These are phyloP conservation scores for Aeschynomene evenia DNA, from an alignment of 306 rosid genomes.

Conservation along the genomic window DNA sequence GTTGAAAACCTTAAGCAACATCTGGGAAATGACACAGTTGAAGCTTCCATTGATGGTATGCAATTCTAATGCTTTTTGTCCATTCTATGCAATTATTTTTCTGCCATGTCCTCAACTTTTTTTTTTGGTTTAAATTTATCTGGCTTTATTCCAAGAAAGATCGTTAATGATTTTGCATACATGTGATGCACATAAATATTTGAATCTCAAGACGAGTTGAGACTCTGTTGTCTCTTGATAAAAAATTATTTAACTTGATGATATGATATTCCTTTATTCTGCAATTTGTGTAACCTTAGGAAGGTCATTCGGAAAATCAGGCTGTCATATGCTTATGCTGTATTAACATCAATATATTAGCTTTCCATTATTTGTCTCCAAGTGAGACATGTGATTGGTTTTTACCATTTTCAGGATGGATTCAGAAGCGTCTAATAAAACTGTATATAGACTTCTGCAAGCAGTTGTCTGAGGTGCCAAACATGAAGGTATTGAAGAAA, in stretches of 20 bases:
- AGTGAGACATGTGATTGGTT: constrained; percentile 13
- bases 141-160: background rate
- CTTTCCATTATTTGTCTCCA: constrained; percentile 13
- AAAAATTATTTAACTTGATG: background rate
- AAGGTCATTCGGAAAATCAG: constrained; percentile 8
- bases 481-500: constrained; percentile 73
- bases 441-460: constrained; percentile 68
- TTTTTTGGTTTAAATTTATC: background rate
- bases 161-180: constrained; percentile 8
- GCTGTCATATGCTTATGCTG: constrained; percentile 6
- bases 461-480: constrained; percentile 69
- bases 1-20: constrained; percentile 44
- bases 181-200: background rate
- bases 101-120: constrained; percentile 6
- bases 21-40: constrained; percentile 47
- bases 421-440: constrained; percentile 80
- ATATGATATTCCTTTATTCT: constrained; percentile 22
- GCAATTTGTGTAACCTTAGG: constrained; percentile 9
- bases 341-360: constrained; percentile 9
- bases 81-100: constrained; percentile 12
- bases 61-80: constrained; percentile 20
- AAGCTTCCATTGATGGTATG: constrained; percentile 73
- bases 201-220: constrained; percentile 6
- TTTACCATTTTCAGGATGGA: constrained; percentile 61
- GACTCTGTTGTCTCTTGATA: background rate